These are phyloP conservation scores for Sophora flavescens DNA, from an alignment of 306 rosid species.

Conservation along the genomic window DNA sequence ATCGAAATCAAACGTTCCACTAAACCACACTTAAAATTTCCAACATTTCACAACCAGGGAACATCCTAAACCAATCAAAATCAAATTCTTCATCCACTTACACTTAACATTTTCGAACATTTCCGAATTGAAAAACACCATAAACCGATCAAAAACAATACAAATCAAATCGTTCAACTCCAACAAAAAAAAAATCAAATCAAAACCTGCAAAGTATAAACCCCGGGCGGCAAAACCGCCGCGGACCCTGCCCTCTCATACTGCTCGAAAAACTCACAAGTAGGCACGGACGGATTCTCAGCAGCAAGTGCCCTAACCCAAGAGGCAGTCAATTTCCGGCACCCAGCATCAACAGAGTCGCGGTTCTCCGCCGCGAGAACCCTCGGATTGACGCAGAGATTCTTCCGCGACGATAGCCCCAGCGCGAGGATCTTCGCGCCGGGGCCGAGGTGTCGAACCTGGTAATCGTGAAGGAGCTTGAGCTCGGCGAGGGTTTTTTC, in stretches of 20 bases:
- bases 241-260: constrained; percentile 75
- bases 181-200: too few relatives aligned
- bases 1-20: too few relatives aligned
- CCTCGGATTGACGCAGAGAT: constrained; percentile 68
- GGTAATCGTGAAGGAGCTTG: constrained; percentile 72
- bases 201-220: constrained; percentile 84
- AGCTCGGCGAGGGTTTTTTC: constrained; percentile 92
- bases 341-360: constrained; percentile 88
- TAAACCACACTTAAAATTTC: too few relatives aligned
- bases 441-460: constrained; percentile 67
- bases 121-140: not conserved
- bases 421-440: constrained; percentile 75
- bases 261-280: constrained; percentile 83
- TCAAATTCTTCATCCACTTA: not conserved
- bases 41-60: not conserved
- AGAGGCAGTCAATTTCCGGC: constrained; percentile 82
- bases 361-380: constrained; percentile 76
- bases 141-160: not conserved
- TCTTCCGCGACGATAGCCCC: constrained; percentile 84
- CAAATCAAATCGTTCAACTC: not conserved
- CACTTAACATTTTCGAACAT: not conserved
- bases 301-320: constrained; percentile 89
- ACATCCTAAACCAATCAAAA: not conserved
- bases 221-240: constrained; percentile 82
- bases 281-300: constrained; percentile 61